Evolutionary conservation across 768 basidiomycete species (phyloP), one percentile per base, ranked within the genome.

Genomic region (Cyclocybe cylindracea): DNA sequence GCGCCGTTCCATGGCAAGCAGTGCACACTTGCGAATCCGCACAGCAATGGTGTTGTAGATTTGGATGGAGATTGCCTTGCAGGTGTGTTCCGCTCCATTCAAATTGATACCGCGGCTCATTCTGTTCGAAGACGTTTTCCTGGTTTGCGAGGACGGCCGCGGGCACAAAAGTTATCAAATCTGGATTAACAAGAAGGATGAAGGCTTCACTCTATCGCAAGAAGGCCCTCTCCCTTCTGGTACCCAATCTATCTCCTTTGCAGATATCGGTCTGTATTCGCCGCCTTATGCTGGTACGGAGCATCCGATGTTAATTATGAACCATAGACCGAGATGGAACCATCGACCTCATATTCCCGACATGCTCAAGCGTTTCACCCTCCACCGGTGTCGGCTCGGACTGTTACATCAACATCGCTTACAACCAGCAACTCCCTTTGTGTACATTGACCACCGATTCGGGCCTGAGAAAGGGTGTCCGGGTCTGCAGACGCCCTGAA

Each of bases 31-130:
- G 81, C 91, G 9, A 85, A 87, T 56, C 95, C 96, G 5, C 97
- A 98, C 64, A 94, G 90, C 64, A 97, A 95, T 68, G 95, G 94
- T 0, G 88, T 94, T 13, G 81, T 98, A 4, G 97, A 99, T 62
- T 72, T 99, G 36, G 84, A 98, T 55, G 97, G 97, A 10, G 97
- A 99, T 67, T 98, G 97, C 67, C 77, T 97, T 3, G 93, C 95
- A 56, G 93, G 93, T 89, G 54, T 36, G 53, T n/a, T 32, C 35
- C n/a, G 2, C 1, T n/a, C n/a, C 16, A 35, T 14, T 10, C 10
- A 46, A 13, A 11, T 42, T 14, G 4, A 7, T 36, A n/a, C 48
- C 42, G 24, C 5, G 4, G 7, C 47, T 59, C 5, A 50, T 10
- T 29, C 19, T 44, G 38, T 14, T 31, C 51, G 53, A 54, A 89